phyloP scores from a whole-genome alignment of 2,329 filamentous ascomycete species.

The Colletotrichum cordylinicola region DNA sequence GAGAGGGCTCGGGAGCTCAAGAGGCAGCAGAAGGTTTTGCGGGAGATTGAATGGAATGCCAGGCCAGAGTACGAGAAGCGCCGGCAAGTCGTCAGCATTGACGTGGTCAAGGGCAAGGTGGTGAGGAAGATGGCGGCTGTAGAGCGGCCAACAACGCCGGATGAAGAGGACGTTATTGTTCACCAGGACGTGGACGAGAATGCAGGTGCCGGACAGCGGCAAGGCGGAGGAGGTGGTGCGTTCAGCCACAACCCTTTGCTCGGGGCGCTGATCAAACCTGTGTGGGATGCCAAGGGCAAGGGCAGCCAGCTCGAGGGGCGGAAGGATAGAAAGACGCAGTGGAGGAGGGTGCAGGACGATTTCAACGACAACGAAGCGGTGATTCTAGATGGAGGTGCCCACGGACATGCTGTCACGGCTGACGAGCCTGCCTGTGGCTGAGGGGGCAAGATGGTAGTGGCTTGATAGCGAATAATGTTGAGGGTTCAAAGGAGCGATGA shows the following conservation, averaged over 20 bases:
- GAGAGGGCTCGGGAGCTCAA: constrained; percentile 85
- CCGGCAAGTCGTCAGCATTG: constrained; percentile 82
- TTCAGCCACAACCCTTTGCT: constrained; percentile 75
- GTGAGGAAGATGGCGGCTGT: constrained; percentile 73
- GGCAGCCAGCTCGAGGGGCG: constrained; percentile 48
- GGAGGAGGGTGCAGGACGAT: constrained; percentile 68
- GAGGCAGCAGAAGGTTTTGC: constrained; percentile 80
- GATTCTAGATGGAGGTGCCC: constrained; percentile 62
- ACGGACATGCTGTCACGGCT: constrained; percentile 40
- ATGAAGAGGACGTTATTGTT: constrained; percentile 32
- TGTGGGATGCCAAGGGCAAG: constrained; percentile 61
- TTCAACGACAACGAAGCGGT: constrained; percentile 62
- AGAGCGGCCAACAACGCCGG: constrained; percentile 62
- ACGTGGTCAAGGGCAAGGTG: constrained; percentile 79
- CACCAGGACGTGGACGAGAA: constrained; percentile 32
- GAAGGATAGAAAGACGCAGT: constrained; percentile 49
- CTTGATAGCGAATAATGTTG: not conserved
- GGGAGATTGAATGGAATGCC: constrained; percentile 87
- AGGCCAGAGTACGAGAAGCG: constrained; percentile 89
- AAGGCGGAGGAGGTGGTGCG: constrained; percentile 51
- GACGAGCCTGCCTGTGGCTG: constrained; percentile 48
- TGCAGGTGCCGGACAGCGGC: constrained; percentile 7
- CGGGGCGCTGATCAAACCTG: constrained; percentile 68
- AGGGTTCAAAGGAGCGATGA: not conserved
- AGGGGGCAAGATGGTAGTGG: not conserved